Base-by-base conservation (phyloP, 148 eudicot genomes). In the Euryodendron excelsum region DNA sequence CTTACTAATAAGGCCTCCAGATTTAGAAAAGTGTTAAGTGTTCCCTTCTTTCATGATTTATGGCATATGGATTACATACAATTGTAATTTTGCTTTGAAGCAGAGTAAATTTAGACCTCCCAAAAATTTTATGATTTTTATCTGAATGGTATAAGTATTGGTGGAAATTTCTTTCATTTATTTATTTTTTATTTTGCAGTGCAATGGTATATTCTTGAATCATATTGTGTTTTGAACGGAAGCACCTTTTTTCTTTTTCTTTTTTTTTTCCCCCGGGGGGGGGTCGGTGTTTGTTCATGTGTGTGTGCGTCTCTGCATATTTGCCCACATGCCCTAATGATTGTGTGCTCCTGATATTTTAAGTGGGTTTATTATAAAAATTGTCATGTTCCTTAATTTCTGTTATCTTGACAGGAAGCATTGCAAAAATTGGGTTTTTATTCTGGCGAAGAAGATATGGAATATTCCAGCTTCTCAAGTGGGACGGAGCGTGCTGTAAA, bases 361-460 rank as follows among this genome's bases (percentile, higher is more conserved):
- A 69, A 73, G 11, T 27, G 37, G 66, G 48, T 60, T 34, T 17
- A 5, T 45, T 14, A 11, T 69, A 30, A 78, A 44, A 36, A 30
- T 56, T 74, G 34, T n/a, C 14, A 1, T 69, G 52, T 68, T 36
- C 36, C 34, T 59, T 60, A 31, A 20, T 33, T 52, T 45, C n/a
- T 64, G 72, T 78, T 27, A 60, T 33, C 59, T 82, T 59, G 9
- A 76, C 82, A 96, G 98, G 98, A 96, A 87, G 92, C 97, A 68
- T 80, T 96, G 90, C 88, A 83, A 69, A 86, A 79, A 39, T 82
- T 90, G 63, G 99, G 99, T 70, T 96, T 96, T 81, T 96, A 96
- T 80, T 91, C 90, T 25, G 99, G 99, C 0, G 97, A 93, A 74
- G 99, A 96, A 85, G 99, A 96, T 79, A 86, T 85, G 83, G 99